phyloP scores from a whole-genome alignment of 345 rosid species.

The Populus tremula region DNA sequence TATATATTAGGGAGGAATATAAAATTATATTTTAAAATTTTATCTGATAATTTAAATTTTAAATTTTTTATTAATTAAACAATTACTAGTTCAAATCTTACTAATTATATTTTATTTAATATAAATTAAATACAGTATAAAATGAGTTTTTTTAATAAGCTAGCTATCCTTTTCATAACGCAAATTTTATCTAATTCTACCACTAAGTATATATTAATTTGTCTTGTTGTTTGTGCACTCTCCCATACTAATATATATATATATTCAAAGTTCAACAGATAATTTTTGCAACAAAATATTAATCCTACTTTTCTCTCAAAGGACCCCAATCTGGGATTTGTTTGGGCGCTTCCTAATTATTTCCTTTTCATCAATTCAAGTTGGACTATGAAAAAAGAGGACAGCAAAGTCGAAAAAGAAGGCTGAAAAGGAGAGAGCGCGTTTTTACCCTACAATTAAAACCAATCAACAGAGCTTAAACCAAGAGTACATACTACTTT shows the following conservation, averaged over 20 bases:
- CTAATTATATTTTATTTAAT: too few relatives aligned
- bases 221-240: constrained; percentile 55
- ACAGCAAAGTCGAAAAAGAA: constrained; percentile 36
- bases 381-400: constrained; percentile 27
- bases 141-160: too few relatives aligned
- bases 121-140: too few relatives aligned
- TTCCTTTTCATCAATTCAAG: constrained; percentile 26
- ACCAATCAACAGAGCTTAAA: constrained; percentile 13
- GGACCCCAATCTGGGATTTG: constrained; percentile 34
- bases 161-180: constrained; percentile 21
- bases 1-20: too few relatives aligned
- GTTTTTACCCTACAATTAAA: constrained; percentile 41
- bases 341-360: constrained; percentile 36
- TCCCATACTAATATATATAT: constrained; percentile 12
- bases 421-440: constrained; percentile 24
- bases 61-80: too few relatives aligned
- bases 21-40: too few relatives aligned
- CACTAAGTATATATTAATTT: constrained; percentile 23
- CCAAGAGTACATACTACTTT: constrained; percentile 26
- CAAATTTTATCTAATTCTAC: constrained; percentile 20
- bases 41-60: too few relatives aligned
- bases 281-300: constrained; percentile 11
- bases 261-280: constrained; percentile 10
- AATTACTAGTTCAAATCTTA: too few relatives aligned
- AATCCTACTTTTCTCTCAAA: constrained; percentile 25